Percentiles rank a stretch among this genome's conserved stretches.
phyloP scores from a whole-genome alignment of 305 asterid genomes.

The Solanum hybrid region DNA sequence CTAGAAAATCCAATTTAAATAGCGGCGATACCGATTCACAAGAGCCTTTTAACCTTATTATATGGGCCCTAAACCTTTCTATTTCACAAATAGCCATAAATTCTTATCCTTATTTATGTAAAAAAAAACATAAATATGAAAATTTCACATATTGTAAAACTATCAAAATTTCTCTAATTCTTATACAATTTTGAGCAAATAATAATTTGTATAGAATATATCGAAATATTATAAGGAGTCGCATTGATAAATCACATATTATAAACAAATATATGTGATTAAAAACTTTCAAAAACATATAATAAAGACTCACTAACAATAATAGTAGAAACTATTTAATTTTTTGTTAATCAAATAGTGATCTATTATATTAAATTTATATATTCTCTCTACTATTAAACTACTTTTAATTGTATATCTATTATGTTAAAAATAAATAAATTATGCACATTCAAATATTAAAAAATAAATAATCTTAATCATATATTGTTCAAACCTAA shows the following conservation, averaged over 20 bases:
- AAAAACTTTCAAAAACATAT: background rate
- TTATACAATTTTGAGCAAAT: background rate
- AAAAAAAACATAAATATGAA: background rate
- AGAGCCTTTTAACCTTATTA: background rate
- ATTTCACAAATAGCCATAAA: background rate
- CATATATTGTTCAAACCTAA: background rate
- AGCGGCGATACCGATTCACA: background rate
- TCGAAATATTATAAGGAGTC: background rate
- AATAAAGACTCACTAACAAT: background rate
- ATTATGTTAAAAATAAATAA: background rate
- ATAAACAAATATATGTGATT: background rate
- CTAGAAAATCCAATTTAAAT: constrained; percentile 1
- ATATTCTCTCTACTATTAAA: background rate
- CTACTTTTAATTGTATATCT: background rate
- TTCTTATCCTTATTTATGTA: background rate
- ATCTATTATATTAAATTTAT: no score
- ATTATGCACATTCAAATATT: background rate
- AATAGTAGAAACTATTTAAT: background rate
- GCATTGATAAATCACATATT: background rate
- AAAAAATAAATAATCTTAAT: background rate
- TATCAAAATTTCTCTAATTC: background rate
- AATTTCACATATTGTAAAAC: background rate
- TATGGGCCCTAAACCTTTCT: background rate
- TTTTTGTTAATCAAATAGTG: background rate
- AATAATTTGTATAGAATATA: background rate